Evolutionary conservation across 805 yeast species (phyloP).

Genomic region (Kodamaea kakaduensis): DNA sequence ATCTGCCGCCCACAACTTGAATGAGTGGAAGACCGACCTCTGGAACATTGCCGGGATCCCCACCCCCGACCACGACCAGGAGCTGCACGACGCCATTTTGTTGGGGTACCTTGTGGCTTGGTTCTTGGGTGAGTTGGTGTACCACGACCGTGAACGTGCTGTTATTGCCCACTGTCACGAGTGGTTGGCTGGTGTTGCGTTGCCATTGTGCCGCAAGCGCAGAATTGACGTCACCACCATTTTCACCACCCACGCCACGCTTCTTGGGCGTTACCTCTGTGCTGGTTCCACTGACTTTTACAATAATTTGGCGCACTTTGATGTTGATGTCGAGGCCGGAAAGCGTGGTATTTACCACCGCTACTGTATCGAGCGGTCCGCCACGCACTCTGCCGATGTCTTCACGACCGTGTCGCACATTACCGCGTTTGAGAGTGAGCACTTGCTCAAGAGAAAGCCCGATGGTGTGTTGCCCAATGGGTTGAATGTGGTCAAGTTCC

Average conservation of each 20-base stretch:
- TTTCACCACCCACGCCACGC: constrained; percentile 96
- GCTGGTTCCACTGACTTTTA: constrained; percentile 96
- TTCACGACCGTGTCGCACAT: constrained; percentile 96
- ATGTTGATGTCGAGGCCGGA: constrained; percentile 97
- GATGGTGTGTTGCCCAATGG: constrained; percentile 98
- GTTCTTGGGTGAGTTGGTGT: constrained; percentile 93
- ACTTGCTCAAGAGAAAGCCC: constrained; percentile 88
- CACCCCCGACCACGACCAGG: constrained; percentile 82
- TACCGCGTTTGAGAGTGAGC: constrained; percentile 95
- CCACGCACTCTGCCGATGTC: constrained; percentile 93
- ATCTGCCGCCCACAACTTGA: constrained; percentile 63
- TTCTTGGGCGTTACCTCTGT: constrained; percentile 90
- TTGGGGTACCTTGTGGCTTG: constrained; percentile 93
- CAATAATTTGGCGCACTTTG: constrained; percentile 82
- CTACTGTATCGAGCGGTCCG: constrained; percentile 94
- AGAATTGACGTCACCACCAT: constrained; percentile 91
- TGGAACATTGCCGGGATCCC: constrained; percentile 94
- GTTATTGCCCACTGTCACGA: constrained; percentile 94
- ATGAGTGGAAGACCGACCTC: constrained; percentile 92
- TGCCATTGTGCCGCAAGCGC: constrained; percentile 88
- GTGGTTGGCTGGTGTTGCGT: constrained; percentile 96
- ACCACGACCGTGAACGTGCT: constrained; percentile 78
- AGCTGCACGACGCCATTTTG: constrained; percentile 88
- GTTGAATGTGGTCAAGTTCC: constrained; percentile 89
- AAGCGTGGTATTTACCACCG: constrained; percentile 96